Conservation (phyloP, 2,329 filamentous ascomycete species). For the Aureobasidium namibiae region DNA sequence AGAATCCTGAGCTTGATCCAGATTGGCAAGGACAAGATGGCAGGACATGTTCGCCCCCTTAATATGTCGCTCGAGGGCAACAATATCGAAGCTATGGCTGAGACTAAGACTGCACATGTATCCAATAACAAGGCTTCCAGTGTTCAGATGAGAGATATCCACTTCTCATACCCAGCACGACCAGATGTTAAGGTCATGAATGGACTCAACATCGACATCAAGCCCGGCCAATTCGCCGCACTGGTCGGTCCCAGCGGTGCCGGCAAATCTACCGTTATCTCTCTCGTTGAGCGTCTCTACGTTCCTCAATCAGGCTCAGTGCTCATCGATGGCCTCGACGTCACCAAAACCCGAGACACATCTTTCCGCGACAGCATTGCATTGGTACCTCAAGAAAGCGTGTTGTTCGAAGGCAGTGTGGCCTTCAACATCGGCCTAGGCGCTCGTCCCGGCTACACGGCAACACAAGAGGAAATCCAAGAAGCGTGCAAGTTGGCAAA, state of each 20-base stretch:
- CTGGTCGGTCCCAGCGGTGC: slow-evolving; percentile 35
- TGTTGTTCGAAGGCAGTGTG: slow-evolving; percentile 39
- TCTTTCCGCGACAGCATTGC: slow-evolving; percentile 36
- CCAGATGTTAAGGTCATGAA: slow-evolving; percentile 51
- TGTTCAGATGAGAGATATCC: slow-evolving; percentile 50
- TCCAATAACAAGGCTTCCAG: slow-evolving; percentile 16
- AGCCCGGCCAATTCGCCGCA: slow-evolving; percentile 32
- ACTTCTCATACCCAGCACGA: slow-evolving; percentile 58
- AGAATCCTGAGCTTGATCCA: slow-evolving; percentile 43
- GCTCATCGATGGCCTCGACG: slow-evolving; percentile 39
- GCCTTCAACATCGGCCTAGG: slow-evolving; percentile 31
- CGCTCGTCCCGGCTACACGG: slow-evolving; percentile 46
- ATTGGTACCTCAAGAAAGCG: slow-evolving; percentile 41
- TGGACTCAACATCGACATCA: slow-evolving; percentile 22
- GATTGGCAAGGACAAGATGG: slow-evolving; percentile 21
- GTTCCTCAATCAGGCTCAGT: slow-evolving; percentile 57
- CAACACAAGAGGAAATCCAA: slow-evolving; percentile 53
- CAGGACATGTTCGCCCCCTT: slow-evolving; percentile 12
- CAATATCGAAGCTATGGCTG: slow-evolving; percentile 26
- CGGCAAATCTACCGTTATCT: slow-evolving; percentile 34
- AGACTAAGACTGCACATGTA: not conserved
- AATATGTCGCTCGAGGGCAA: slow-evolving; percentile 1
- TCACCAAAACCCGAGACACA: slow-evolving; percentile 28
- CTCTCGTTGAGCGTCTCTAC: slow-evolving; percentile 44
- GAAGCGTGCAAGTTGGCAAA: slow-evolving; percentile 60